A percentile compares a stretch with the other conserved stretches of the same genome.
Evolutionary conservation across 257 asterid genomes (phyloP).

Genomic region (Solanum clarkiae): DNA sequence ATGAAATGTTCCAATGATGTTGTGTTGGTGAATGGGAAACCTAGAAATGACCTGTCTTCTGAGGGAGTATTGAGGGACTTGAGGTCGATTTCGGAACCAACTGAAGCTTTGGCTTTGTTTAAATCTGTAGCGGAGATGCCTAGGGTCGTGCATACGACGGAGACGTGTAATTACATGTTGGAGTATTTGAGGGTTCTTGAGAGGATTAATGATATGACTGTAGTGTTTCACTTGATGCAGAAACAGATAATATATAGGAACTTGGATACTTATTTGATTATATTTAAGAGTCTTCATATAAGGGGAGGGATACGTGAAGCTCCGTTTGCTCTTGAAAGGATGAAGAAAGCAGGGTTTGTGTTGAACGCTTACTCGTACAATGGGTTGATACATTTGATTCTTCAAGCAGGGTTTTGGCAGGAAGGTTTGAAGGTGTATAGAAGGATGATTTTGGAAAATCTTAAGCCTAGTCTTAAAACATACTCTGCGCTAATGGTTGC

Average conservation of each 20-base stretch:
- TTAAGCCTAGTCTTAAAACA: conserved; percentile 89
- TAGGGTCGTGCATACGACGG: conserved; percentile 61
- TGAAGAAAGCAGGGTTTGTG: conserved; percentile 53
- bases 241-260: conserved; percentile 71
- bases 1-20: conserved; percentile 37
- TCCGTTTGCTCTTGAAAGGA: conserved; percentile 61
- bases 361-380: conserved; percentile 90
- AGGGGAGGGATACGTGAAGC: conserved; percentile 72
- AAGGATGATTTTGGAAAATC: conserved; percentile 68
- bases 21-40: conserved; percentile 16
- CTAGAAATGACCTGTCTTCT: conserved; percentile 30
- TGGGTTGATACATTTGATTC: conserved; percentile 85
- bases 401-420: conserved; percentile 60
- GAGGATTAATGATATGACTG: conserved; percentile 48
- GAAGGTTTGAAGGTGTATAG: conserved; percentile 58
- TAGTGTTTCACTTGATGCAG: conserved; percentile 87
- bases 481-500: conserved; percentile 97
- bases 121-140: conserved; percentile 41
- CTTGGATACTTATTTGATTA: conserved; percentile 63
- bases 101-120: conserved; percentile 43
- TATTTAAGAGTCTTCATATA: conserved; percentile 53
- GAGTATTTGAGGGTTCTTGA: conserved; percentile 59
- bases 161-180: conserved; percentile 85
- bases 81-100: conserved; percentile 46
- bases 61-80: conserved; percentile 48